Conservation (phyloP, 2,329 filamentous ascomycete species). For the Mollisia scopiformis region DNA sequence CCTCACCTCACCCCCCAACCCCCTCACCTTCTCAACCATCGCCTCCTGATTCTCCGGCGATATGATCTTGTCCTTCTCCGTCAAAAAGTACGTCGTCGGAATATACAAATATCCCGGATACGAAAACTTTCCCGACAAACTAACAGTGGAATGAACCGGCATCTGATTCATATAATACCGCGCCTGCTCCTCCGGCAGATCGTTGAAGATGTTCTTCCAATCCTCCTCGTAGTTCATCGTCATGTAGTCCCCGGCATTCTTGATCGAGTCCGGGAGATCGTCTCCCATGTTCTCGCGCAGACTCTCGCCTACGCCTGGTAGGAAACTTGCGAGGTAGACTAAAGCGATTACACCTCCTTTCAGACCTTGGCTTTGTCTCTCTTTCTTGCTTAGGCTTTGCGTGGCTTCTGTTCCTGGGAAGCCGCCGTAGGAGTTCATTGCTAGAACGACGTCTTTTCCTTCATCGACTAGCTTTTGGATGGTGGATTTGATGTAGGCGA, state of each 20-base stretch:
- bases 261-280: conserved; percentile 8
- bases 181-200: conserved; percentile 4
- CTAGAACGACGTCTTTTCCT: conserved; percentile 41
- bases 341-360: conserved; percentile 40
- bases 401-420: conserved; percentile 38
- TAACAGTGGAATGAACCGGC: conserved; percentile 6
- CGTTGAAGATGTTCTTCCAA: conserved; percentile 12
- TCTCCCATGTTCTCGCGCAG: conserved; percentile 5
- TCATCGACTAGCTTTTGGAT: conserved; percentile 32
- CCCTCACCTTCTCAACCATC: conserved; percentile 5
- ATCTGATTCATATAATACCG: conserved; percentile 8
- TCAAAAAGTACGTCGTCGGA: conserved; percentile 9
- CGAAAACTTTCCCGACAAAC: conserved; percentile 7
- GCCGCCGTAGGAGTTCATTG: conserved; percentile 44
- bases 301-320: conserved; percentile 6
- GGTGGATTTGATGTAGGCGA: conserved; percentile 36
- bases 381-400: conserved; percentile 39
- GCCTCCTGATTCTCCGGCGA: conserved; percentile 1
- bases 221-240: not conserved
- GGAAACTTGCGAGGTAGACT: conserved; percentile 18
- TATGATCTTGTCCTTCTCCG: conserved; percentile 14
- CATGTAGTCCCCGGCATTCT: conserved; percentile 15
- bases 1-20: conserved; percentile 1
- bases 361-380: conserved; percentile 40
- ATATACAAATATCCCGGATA: conserved; percentile 12